phyloP scores from a whole-genome alignment of 768 basidiomycete species.

The Suillus plorans region DNA sequence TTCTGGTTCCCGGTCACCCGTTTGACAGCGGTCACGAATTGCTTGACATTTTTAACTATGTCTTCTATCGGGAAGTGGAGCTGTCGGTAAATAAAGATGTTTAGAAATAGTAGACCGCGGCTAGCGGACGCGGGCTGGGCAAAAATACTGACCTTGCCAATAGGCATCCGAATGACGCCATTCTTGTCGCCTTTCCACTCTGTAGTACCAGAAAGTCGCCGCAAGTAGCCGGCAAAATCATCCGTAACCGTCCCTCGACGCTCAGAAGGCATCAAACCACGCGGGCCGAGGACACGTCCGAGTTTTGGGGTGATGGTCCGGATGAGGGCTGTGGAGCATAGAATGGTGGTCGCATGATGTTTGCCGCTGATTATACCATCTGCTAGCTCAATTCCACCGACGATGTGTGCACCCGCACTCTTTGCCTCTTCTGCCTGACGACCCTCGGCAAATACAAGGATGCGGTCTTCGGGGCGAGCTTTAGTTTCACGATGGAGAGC shows the following conservation, averaged over 20 bases:
- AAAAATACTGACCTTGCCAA: slow-evolving; percentile 61
- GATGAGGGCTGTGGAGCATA: slow-evolving; percentile 80
- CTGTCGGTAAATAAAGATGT: slow-evolving; percentile 37
- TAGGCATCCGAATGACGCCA: slow-evolving; percentile 81
- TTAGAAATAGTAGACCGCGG: not conserved
- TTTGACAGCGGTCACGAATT: slow-evolving; percentile 75
- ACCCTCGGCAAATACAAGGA: slow-evolving; percentile 94
- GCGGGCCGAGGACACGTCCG: slow-evolving; percentile 79
- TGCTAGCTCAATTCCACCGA: slow-evolving; percentile 88
- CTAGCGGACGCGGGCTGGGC: not conserved
- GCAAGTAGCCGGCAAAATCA: slow-evolving; percentile 80
- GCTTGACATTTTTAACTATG: slow-evolving; percentile 73
- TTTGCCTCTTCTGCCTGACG: slow-evolving; percentile 78
- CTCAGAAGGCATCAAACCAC: slow-evolving; percentile 94
- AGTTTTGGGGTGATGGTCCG: slow-evolving; percentile 77
- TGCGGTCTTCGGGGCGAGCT: slow-evolving; percentile 63
- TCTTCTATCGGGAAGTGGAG: slow-evolving; percentile 74
- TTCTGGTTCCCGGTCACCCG: slow-evolving; percentile 69
- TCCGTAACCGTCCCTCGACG: slow-evolving; percentile 93
- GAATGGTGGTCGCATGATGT: slow-evolving; percentile 77
- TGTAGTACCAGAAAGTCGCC: slow-evolving; percentile 73
- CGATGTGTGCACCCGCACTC: slow-evolving; percentile 84
- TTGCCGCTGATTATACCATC: slow-evolving; percentile 74
- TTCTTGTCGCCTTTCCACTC: slow-evolving; percentile 93
- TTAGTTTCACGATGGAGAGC: slow-evolving; percentile 82